Evolutionary conservation across 1,284 basidiomycete genomes (phyloP).

Genomic region (Apiotrichum laibachii): DNA sequence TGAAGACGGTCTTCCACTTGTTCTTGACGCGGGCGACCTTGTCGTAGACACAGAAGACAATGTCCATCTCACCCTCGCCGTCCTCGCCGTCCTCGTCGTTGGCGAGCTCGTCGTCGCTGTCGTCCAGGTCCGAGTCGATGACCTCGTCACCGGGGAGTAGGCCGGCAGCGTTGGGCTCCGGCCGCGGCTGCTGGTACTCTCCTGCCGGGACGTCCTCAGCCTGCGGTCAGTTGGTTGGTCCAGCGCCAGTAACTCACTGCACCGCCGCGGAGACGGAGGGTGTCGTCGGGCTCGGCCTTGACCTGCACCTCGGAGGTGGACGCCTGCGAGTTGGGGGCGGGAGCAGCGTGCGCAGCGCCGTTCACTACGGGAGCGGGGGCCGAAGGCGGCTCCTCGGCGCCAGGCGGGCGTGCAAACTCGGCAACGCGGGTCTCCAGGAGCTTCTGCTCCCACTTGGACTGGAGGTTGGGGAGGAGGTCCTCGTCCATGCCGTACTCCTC

Average conservation of each 20-base stretch:
- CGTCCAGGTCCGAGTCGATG: constrained; percentile 94
- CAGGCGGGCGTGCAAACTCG: constrained; percentile 61
- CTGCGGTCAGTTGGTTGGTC: not conserved
- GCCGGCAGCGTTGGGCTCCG: constrained; percentile 50
- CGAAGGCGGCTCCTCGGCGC: constrained; percentile 18
- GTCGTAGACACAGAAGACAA: constrained; percentile 98
- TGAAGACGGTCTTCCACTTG: constrained; percentile 99
- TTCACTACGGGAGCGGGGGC: constrained; percentile 5
- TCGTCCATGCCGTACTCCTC: constrained; percentile 95
- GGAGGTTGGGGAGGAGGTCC: constrained; percentile 81
- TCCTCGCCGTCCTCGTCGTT: constrained; percentile 52
- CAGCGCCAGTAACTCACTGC: constrained; percentile 17
- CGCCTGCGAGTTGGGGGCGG: not conserved
- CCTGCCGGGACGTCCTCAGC: constrained; percentile 5
- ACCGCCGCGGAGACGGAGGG: constrained; percentile 41
- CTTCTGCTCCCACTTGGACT: constrained; percentile 93
- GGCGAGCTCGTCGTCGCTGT: constrained; percentile 70
- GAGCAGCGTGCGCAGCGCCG: not conserved
- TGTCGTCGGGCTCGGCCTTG: constrained; percentile 45
- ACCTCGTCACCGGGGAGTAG: constrained; percentile 63
- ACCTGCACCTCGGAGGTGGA: constrained; percentile 29
- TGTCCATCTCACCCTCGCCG: constrained; percentile 64
- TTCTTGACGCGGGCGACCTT: constrained; percentile 99
- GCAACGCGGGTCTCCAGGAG: constrained; percentile 88
- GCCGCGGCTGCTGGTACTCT: constrained; percentile 21